Conservation (phyloP, 768 basidiomycete species). For the Tricholoma sp. region DNA sequence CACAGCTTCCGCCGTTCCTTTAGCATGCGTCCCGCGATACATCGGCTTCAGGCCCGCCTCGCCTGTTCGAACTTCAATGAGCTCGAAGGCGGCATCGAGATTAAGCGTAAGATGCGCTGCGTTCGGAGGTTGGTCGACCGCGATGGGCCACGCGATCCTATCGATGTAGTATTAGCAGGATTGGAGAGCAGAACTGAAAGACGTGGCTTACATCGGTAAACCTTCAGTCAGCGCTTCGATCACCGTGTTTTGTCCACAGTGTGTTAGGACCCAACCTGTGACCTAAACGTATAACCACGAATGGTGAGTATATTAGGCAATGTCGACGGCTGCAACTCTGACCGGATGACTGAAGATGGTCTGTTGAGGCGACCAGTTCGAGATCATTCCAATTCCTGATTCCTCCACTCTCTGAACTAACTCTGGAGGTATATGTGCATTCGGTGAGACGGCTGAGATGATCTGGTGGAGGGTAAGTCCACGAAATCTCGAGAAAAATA, state of each 20-base stretch:
- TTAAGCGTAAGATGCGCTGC: conserved; percentile 12
- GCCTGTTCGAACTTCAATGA: conserved; percentile 16
- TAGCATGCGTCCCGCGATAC: conserved; percentile 3
- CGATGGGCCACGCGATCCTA: conserved; percentile 21
- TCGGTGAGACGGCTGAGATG: conserved; percentile 13
- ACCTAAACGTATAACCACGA: conserved; percentile 5
- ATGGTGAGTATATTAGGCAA: not conserved
- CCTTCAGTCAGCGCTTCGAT: conserved; percentile 18
- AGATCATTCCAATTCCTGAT: conserved; percentile 12
- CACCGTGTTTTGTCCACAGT: conserved; percentile 19
- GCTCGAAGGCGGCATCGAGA: conserved; percentile 16
- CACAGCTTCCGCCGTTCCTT: conserved; percentile 14
- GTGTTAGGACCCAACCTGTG: conserved; percentile 20
- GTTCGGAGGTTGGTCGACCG: conserved; percentile 16
- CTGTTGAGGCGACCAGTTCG: conserved; percentile 19
- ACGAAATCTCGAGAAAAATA: not conserved
- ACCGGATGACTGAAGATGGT: conserved; percentile 16
- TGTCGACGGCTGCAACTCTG: not conserved
- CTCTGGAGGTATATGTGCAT: conserved; percentile 3
- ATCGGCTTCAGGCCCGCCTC: conserved; percentile 9
- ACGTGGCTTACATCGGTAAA: conserved; percentile 15
- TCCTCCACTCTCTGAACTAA: conserved; percentile 10
- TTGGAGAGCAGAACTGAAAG: not conserved
- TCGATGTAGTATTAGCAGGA: not conserved
- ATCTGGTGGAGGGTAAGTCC: conserved; percentile 2